Conservation (phyloP, 441 rosid species). For the Jatropha podagrica region DNA sequence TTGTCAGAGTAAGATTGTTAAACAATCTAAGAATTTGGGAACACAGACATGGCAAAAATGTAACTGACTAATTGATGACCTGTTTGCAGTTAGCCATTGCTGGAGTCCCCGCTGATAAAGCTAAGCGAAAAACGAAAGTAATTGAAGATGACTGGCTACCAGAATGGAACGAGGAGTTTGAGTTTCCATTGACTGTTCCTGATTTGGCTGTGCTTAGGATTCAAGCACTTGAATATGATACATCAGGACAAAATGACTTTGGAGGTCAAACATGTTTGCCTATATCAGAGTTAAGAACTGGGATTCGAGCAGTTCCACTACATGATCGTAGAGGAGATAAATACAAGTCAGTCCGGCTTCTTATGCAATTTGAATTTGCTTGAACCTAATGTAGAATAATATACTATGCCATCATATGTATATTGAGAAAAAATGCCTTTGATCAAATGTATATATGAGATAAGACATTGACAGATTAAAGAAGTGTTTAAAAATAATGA, state of each 20-base stretch:
- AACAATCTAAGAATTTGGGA: neutral
- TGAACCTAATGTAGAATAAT: neutral
- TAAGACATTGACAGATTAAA: neutral
- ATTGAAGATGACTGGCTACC: constrained; percentile 70
- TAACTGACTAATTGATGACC: neutral
- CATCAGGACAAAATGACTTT: constrained; percentile 48
- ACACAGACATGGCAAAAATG: neutral
- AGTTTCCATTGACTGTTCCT: constrained; percentile 53
- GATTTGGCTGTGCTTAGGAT: constrained; percentile 66
- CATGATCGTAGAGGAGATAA: constrained; percentile 41
- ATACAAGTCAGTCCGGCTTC: constrained; percentile 50
- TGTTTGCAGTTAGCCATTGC: constrained; percentile 57
- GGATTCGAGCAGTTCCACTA: constrained; percentile 68
- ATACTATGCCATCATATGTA: neutral
- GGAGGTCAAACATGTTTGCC: constrained; percentile 85
- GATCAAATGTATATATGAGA: neutral
- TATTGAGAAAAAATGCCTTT: no score
- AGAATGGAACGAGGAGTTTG: constrained; percentile 64
- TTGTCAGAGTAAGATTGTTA: constrained; percentile 46
- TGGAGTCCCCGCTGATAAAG: constrained; percentile 51
- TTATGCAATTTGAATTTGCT: constrained; percentile 50
- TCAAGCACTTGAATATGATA: constrained; percentile 57
- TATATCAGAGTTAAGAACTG: constrained; percentile 56
- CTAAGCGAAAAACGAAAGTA: constrained; percentile 30
- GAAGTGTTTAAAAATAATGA: neutral